These are phyloP conservation scores for Hevea brasiliensis DNA, from an alignment of 345 rosid species.

Conservation along the genomic window DNA sequence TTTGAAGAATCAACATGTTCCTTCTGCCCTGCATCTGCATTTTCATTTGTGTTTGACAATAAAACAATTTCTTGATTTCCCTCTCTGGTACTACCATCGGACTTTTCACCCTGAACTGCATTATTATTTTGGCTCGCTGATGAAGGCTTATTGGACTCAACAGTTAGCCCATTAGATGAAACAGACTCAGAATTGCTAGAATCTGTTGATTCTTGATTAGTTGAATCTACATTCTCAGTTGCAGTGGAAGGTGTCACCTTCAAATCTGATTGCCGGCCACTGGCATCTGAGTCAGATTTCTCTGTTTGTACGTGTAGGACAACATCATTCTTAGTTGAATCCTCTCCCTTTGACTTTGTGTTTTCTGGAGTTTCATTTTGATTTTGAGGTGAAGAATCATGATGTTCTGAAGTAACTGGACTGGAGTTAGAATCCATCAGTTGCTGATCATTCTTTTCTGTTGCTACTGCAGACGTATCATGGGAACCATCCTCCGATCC, in stretches of 20 bases:
- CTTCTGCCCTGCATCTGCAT: conserved; percentile 27
- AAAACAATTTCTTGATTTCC: conserved; percentile 28
- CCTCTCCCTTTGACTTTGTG: conserved; percentile 22
- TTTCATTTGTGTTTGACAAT: conserved; percentile 28
- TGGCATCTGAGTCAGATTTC: conserved; percentile 40
- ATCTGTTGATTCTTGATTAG: conserved; percentile 33
- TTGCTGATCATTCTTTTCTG: conserved; percentile 27
- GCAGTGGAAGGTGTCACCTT: conserved; percentile 34
- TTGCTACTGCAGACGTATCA: conserved; percentile 22
- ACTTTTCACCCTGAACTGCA: conserved; percentile 20
- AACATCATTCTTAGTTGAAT: conserved; percentile 34
- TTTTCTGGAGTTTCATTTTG: conserved; percentile 25
- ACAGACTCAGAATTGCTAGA: conserved; percentile 26
- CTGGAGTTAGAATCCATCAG: conserved; percentile 14
- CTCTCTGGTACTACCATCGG: conserved; percentile 23
- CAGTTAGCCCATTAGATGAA: conserved; percentile 28
- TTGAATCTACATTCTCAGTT: conserved; percentile 34
- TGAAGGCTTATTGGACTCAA: conserved; percentile 9
- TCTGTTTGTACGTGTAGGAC: conserved; percentile 42
- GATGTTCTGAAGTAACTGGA: conserved; percentile 15
- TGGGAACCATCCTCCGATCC: conserved; percentile 26
- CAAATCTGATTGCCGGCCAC: conserved; percentile 46
- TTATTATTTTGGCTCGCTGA: conserved; percentile 8
- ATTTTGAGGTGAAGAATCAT: conserved; percentile 26
- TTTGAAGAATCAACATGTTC: conserved; percentile 31